These are phyloP conservation scores for Saccharomycopsis phalli DNA, from an alignment of 1,139 yeast genomes.

Conservation along the genomic window DNA sequence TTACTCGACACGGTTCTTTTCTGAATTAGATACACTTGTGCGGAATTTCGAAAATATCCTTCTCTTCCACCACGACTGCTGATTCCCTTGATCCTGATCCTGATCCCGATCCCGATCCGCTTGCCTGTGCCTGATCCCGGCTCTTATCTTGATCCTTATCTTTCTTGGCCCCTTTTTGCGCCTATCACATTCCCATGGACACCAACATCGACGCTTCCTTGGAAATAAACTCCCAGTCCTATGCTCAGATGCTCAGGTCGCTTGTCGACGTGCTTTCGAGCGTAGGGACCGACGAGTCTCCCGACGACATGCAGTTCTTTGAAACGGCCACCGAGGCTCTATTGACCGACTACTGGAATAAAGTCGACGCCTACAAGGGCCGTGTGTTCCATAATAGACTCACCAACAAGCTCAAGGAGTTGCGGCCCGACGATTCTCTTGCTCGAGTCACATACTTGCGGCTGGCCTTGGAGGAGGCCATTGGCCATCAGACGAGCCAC, in stretches of 20 bases:
- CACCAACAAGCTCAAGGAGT: slow-evolving; percentile 3
- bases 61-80: no score
- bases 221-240: neutral
- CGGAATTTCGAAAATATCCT: no score
- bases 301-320: slow-evolving; percentile 16
- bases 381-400: slow-evolving; percentile 8
- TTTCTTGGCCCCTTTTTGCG: no score
- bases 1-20: no score
- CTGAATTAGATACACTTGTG: no score
- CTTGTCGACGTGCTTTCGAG: slow-evolving; percentile 1
- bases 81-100: no score
- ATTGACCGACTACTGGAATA: slow-evolving; percentile 12
- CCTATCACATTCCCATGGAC: no score
- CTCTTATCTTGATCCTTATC: no score
- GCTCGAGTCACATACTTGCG: slow-evolving; percentile 8
- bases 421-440: slow-evolving; percentile 1
- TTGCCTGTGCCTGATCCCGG: no score
- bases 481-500: slow-evolving; percentile 2
- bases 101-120: no score
- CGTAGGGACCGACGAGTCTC: neutral
- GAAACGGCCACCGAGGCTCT: slow-evolving; percentile 15
- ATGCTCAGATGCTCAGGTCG: slow-evolving; percentile 1
- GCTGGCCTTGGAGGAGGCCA: slow-evolving; percentile 7
- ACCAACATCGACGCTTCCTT: no score
- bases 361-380: slow-evolving; percentile 9